Evolutionary conservation across 2,329 filamentous ascomycete species (phyloP).

Genomic region (Metarhizium rileyi): DNA sequence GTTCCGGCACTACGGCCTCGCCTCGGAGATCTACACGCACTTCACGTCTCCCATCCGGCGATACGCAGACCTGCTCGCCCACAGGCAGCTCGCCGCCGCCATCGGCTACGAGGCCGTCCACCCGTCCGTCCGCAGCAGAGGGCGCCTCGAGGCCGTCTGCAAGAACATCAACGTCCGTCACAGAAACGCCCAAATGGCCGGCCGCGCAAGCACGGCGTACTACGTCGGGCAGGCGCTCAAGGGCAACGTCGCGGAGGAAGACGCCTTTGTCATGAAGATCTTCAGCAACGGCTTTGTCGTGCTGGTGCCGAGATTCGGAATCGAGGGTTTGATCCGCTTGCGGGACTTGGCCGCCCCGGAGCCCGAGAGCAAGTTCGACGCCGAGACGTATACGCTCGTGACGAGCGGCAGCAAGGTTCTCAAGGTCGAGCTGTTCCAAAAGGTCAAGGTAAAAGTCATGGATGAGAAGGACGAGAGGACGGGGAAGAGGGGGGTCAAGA

Average conservation of each 20-base stretch:
- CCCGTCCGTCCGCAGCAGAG: slow-evolving; percentile 67
- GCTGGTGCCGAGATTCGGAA: slow-evolving; percentile 89
- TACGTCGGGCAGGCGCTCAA: slow-evolving; percentile 96
- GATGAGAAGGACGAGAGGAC: slow-evolving; percentile 91
- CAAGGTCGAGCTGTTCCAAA: slow-evolving; percentile 79
- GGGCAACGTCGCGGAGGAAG: slow-evolving; percentile 64
- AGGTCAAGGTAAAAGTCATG: slow-evolving; percentile 78
- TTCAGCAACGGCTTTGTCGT: slow-evolving; percentile 98
- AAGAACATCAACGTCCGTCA: slow-evolving; percentile 98
- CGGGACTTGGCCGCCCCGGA: slow-evolving; percentile 71
- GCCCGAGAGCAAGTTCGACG: slow-evolving; percentile 74
- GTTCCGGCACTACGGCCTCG: slow-evolving; percentile 94
- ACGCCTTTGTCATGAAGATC: slow-evolving; percentile 92
- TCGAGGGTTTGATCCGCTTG: slow-evolving; percentile 82
- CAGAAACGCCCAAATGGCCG: slow-evolving; percentile 92
- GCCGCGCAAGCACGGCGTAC: slow-evolving; percentile 89
- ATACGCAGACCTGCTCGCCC: slow-evolving; percentile 92
- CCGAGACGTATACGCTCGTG: slow-evolving; percentile 70
- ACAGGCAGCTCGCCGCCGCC: slow-evolving; percentile 87
- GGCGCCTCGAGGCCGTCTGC: slow-evolving; percentile 85
- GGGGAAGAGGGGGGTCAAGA: slow-evolving; percentile 86
- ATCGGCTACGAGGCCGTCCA: slow-evolving; percentile 90
- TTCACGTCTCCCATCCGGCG: slow-evolving; percentile 96
- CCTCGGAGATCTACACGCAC: slow-evolving; percentile 95
- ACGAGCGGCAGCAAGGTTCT: slow-evolving; percentile 45